Percentiles rank a stretch among this genome's conserved stretches.
Evolutionary conservation across 805 yeast genomes (phyloP).

Genomic region (Nematodospora valgi): DNA sequence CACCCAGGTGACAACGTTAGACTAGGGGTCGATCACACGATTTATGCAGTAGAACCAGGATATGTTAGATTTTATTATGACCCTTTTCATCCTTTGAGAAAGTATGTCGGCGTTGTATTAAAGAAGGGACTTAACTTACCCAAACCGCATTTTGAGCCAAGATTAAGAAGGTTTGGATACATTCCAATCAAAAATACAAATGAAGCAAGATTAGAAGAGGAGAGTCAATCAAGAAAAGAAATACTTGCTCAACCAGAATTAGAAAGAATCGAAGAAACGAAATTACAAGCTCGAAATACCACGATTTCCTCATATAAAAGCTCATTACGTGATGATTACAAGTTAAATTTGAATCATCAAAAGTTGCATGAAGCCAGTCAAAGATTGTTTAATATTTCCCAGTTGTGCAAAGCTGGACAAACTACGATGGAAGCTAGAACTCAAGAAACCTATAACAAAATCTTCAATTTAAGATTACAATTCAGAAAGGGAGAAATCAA

Average conservation of each 20-base stretch:
- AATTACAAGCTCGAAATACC: constrained; percentile 17
- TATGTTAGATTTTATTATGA: constrained; percentile 86
- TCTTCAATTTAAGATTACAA: constrained; percentile 42
- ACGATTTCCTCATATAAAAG: constrained; percentile 10
- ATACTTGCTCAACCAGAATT: constrained; percentile 53
- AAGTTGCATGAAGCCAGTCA: constrained; percentile 24
- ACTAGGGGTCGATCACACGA: constrained; percentile 91
- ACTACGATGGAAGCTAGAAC: constrained; percentile 51
- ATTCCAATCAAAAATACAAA: constrained; percentile 47
- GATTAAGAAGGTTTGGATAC: constrained; percentile 80
- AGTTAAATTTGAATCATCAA: constrained; percentile 22
- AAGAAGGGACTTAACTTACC: constrained; percentile 65
- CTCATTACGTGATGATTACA: constrained; percentile 20
- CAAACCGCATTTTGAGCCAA: constrained; percentile 86
- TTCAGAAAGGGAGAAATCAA: constrained; percentile 35
- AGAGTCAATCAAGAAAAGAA: constrained; percentile 66
- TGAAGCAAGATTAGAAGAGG: constrained; percentile 57
- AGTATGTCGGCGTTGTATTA: constrained; percentile 85
- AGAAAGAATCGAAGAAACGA: constrained; percentile 32
- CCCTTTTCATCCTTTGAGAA: constrained; percentile 94
- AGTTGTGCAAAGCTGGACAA: constrained; percentile 50
- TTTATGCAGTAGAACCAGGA: constrained; percentile 90
- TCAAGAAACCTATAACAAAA: constrained; percentile 52
- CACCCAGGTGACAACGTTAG: constrained; percentile 91
- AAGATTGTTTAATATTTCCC: constrained; percentile 52